phyloP scores from a whole-genome alignment of 495 filamentous ascomycete genomes.

The Pyronema domesticum region DNA sequence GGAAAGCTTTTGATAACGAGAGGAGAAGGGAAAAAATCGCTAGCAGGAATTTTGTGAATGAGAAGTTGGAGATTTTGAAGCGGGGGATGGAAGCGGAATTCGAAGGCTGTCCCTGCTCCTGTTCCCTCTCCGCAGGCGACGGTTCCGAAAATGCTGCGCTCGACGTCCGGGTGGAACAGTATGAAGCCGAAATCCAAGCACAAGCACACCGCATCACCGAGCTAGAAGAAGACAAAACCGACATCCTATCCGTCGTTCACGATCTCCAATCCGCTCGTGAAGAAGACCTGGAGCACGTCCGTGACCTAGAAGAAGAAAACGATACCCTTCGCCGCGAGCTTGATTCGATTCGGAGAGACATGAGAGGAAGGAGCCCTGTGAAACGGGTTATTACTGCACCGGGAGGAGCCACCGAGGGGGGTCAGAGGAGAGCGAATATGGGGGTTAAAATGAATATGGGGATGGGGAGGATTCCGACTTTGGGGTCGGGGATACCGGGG shows the following conservation, averaged over 20 bases:
- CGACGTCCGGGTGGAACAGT: background rate
- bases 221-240: too few relatives aligned
- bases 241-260: too few relatives aligned
- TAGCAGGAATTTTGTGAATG: conserved; percentile 68
- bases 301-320: conserved; percentile 43
- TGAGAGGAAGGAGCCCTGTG: conserved; percentile 29
- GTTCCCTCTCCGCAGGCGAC: too few relatives aligned
- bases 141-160: background rate
- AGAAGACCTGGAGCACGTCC: too few relatives aligned
- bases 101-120: background rate
- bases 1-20: conserved; percentile 54
- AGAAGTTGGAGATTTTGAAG: conserved; percentile 74
- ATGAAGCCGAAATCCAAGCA: too few relatives aligned
- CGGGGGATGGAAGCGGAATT: conserved; percentile 37
- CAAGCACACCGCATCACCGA: too few relatives aligned
- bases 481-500: too few relatives aligned
- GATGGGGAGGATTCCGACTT: background rate
- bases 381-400: too few relatives aligned
- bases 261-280: too few relatives aligned
- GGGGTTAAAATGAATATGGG: background rate
- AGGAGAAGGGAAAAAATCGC: conserved; percentile 51
- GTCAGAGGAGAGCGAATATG: background rate
- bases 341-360: conserved; percentile 32
- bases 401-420: too few relatives aligned
- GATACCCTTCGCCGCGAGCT: conserved; percentile 38